A percentile compares a stretch with the other conserved stretches of the same genome.
Conservation (phyloP, 2,329 filamentous ascomycete genomes). For the Atkinsonella hypoxylon region DNA sequence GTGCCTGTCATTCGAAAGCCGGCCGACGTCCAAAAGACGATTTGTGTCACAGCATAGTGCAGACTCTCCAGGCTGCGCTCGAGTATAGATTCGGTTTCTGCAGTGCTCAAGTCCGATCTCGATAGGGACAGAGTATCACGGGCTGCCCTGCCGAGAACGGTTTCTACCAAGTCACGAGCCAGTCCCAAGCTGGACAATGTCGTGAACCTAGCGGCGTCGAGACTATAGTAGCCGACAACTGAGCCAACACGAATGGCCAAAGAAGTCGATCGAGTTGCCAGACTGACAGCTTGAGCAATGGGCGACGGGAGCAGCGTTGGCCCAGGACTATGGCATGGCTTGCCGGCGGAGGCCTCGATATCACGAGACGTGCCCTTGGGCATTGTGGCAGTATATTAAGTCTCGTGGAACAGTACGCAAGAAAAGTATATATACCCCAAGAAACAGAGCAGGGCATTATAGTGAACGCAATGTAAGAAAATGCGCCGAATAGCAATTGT, state of each 20-base stretch:
- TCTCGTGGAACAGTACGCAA: neutral
- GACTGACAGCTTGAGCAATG: constrained; percentile 46
- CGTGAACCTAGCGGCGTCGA: constrained; percentile 42
- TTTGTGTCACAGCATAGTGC: constrained; percentile 43
- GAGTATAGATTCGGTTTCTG: constrained; percentile 44
- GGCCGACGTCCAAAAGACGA: constrained; percentile 49
- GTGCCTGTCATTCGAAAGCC: constrained; percentile 47
- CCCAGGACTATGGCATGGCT: constrained; percentile 13
- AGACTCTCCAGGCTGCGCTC: constrained; percentile 44
- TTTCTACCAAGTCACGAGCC: constrained; percentile 41
- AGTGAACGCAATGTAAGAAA: neutral
- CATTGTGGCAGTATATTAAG: neutral
- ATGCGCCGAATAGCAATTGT: neutral
- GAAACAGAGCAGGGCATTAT: constrained; percentile 1
- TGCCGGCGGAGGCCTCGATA: constrained; percentile 9
- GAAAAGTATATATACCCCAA: neutral
- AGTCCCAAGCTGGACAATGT: constrained; percentile 46
- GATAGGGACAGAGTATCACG: constrained; percentile 35
- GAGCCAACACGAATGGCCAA: constrained; percentile 43
- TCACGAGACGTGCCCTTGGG: neutral
- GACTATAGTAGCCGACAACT: constrained; percentile 37
- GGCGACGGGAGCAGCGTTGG: constrained; percentile 44
- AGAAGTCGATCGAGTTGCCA: constrained; percentile 48
- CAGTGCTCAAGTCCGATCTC: constrained; percentile 32
- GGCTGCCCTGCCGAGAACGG: constrained; percentile 39